Percentiles rank a stretch among this genome's conserved stretches.
Conservation (phyloP, 169 alveolate genomes). For the Plasmodium coatneyi region DNA sequence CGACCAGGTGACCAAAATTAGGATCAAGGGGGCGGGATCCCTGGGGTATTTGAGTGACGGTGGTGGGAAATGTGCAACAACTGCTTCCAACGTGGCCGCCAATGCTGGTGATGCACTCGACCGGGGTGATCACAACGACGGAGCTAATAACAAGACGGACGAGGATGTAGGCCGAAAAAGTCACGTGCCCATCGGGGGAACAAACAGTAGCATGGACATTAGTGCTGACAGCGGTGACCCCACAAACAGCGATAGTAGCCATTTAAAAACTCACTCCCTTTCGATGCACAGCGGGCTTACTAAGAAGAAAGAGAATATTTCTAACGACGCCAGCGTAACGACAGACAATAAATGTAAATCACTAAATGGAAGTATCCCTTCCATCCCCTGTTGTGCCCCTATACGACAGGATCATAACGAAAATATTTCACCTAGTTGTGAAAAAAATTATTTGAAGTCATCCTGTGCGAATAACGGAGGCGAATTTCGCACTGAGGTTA, state of each 20-base stretch:
- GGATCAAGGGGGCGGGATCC: neutral
- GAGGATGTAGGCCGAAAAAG: neutral
- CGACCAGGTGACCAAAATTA: neutral
- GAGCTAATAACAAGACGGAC: neutral
- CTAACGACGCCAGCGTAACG: neutral
- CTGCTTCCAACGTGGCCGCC: neutral
- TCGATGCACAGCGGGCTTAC: neutral
- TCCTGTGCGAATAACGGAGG: neutral
- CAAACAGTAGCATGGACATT: neutral
- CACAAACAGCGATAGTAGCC: neutral
- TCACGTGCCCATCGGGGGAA: neutral
- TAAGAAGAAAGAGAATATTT: neutral
- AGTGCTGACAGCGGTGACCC: neutral
- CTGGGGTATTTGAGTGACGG: neutral
- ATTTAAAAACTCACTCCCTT: neutral
- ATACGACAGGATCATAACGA: neutral
- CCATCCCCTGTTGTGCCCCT: neutral
- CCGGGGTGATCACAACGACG: neutral
- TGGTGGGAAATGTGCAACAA: neutral
- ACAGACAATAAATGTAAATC: neutral
- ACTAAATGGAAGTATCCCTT: neutral
- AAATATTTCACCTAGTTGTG: neutral
- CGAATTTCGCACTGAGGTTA: neutral
- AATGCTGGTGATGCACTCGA: neutral
- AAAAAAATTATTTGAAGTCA: neutral